These are phyloP conservation scores for Hydnomerulius pinastri DNA, from an alignment of 768 basidiomycete species.

Conservation along the genomic window DNA sequence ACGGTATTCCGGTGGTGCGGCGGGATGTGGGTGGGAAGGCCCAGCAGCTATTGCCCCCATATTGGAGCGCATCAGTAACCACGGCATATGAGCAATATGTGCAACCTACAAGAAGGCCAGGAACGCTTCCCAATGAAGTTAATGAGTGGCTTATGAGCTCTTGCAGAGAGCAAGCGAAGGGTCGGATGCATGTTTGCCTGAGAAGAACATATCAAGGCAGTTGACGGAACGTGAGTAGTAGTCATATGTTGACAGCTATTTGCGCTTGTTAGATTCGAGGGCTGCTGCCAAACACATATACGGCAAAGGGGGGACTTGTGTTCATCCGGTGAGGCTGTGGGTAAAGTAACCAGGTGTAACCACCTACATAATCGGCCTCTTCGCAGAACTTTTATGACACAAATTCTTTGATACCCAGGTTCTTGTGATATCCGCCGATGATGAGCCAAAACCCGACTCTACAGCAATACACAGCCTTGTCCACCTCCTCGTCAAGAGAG, in stretches of 20 bases:
- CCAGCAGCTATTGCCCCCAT: slow-evolving; percentile 34
- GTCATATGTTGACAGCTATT: slow-evolving; percentile 12
- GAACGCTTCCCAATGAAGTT: slow-evolving; percentile 61
- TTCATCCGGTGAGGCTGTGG: slow-evolving; percentile 16
- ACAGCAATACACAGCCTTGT: slow-evolving; percentile 20
- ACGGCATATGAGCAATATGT: not conserved
- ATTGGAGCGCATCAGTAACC: slow-evolving; percentile 1
- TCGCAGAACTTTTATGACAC: not conserved
- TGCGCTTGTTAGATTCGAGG: slow-evolving; percentile 21
- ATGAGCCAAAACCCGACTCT: slow-evolving; percentile 10
- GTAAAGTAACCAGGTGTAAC: not conserved
- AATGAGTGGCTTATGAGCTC: slow-evolving; percentile 60
- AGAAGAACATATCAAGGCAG: not conserved
- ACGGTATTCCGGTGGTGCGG: slow-evolving; percentile 63
- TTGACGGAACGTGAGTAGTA: not conserved
- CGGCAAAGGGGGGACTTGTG: too few species aligned
- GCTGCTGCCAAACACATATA: slow-evolving; percentile 19
- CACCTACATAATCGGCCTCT: too few species aligned
- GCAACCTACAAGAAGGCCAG: slow-evolving; percentile 46
- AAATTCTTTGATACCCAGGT: not conserved
- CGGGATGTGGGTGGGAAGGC: slow-evolving; percentile 59
- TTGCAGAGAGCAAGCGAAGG: slow-evolving; percentile 38
- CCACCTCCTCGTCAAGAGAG: slow-evolving; percentile 5
- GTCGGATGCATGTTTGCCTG: slow-evolving; percentile 33
- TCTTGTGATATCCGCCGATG: slow-evolving; percentile 11